Evolutionary conservation across 495 filamentous ascomycete genomes (phyloP), one percentile per base, ranked within the genome.

Genomic region (Annulohypoxylon moriforme): DNA sequence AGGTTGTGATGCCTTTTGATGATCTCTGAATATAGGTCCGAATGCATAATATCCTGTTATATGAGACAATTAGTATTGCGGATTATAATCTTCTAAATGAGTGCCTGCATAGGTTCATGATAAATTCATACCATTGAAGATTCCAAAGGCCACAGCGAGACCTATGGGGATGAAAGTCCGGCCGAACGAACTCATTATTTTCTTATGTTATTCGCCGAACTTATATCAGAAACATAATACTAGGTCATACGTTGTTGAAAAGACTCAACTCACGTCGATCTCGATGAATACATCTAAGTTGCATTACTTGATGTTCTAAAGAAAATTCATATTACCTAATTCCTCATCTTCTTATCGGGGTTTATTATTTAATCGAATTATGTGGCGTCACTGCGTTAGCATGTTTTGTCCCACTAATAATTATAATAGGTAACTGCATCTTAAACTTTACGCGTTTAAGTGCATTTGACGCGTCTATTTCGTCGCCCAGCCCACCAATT

Each of bases 11-110:
- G 76, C 69, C 6, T 80, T 61, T 22, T 79, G 79, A 38, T 81
- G 61, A 13, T 81, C 80, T 68, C 76, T 76, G 3, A 86, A 68
- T 20, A 67, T 55, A 7, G 84, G 82, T 14, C 75, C 73, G 64
- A 85, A 84, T 3, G 79, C 76, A 66, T 81, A 85, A 57, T 80
- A 78, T 16, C 82, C 84, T 86, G 60, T 18, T 34, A 34, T 10
- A n/a, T n/a, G 11, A 38, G 10, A 20, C 36, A 67, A 73, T 71
- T 18, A 62, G 52, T 27, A 71, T 40, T 40, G 10, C 14, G 52
- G 14, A 61, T 46, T 60, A 71, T 76, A 20, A 34, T 2, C 14
- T 16, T n/a, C 71, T 69, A 50, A 71, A 16, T 20, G 13, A 40
- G 13, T 65, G 16, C n/a, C 71, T 18, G 25, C 18, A 24, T 10